Percentiles rank a stretch among this genome's conserved stretches.
phyloP scores from a whole-genome alignment of 1,284 basidiomycete species.

The Ganoderma lingzhi region DNA sequence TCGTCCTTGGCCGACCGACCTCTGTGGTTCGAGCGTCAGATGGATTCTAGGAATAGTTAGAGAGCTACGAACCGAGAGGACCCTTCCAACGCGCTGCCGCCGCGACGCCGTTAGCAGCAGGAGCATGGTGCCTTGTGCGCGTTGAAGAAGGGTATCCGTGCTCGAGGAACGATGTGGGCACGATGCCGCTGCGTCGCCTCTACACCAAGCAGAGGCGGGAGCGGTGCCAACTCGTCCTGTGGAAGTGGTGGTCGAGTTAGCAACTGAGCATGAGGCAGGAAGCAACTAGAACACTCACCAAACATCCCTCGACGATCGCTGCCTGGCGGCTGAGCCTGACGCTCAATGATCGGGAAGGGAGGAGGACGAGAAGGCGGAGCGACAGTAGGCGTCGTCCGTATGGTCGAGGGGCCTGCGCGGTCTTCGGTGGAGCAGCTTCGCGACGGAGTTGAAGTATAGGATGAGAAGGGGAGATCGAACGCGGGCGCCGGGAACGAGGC shows the following conservation, averaged over 20 bases:
- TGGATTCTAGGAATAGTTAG: not conserved
- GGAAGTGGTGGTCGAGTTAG: not conserved
- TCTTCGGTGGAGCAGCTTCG: not conserved
- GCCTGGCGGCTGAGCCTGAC: too few species aligned
- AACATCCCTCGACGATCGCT: not conserved
- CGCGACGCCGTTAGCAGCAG: not conserved
- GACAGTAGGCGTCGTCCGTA: conserved; percentile 3
- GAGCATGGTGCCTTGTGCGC: not conserved
- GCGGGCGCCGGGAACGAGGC: not conserved
- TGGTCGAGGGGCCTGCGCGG: not conserved
- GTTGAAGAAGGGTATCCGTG: not conserved
- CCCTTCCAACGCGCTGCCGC: not conserved
- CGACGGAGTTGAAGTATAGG: not conserved
- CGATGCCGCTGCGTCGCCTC: not conserved
- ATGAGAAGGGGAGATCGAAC: not conserved
- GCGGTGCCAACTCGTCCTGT: not conserved
- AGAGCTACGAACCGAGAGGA: not conserved
- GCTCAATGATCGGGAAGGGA: too few species aligned
- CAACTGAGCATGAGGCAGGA: not conserved
- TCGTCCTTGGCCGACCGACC: not conserved
- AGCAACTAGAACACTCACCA: not conserved
- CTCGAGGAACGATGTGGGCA: not conserved
- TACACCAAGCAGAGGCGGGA: not conserved
- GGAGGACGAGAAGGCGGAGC: not conserved
- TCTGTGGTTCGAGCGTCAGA: not conserved